phyloP scores from a whole-genome alignment of 2,329 filamentous ascomycete species.

The Phialemoniopsis sp. region DNA sequence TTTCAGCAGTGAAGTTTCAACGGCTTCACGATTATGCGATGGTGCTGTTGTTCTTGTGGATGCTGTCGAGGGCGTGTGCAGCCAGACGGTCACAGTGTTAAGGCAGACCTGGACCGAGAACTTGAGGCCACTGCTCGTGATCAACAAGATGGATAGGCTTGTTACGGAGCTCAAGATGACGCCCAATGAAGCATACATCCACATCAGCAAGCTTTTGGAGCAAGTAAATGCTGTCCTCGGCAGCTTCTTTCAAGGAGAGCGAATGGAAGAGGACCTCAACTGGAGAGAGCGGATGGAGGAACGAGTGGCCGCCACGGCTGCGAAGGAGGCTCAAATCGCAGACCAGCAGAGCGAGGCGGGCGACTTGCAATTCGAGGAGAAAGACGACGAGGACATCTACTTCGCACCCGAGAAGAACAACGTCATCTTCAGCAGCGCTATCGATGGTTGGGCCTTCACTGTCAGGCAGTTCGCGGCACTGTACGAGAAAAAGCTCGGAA shows the following conservation, averaged over 20 bases:
- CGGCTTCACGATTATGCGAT: constrained; percentile 89
- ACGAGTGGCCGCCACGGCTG: constrained; percentile 66
- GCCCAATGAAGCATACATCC: constrained; percentile 81
- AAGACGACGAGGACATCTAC: constrained; percentile 94
- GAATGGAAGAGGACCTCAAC: constrained; percentile 96
- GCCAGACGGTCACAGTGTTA: constrained; percentile 94
- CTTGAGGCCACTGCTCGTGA: constrained; percentile 87
- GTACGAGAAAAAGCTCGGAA: constrained; percentile 95
- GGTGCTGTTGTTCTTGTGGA: constrained; percentile 93
- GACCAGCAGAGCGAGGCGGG: constrained; percentile 48
- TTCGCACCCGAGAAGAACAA: constrained; percentile 98
- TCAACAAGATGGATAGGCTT: constrained; percentile 97
- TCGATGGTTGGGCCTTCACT: constrained; percentile 99
- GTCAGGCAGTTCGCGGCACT: constrained; percentile 88
- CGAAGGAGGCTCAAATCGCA: constrained; percentile 45
- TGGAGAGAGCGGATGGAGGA: constrained; percentile 95
- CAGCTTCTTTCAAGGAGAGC: constrained; percentile 95
- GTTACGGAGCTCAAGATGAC: constrained; percentile 94
- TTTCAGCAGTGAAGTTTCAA: constrained; percentile 97
- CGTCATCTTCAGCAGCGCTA: constrained; percentile 96
- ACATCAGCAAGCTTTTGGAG: constrained; percentile 84
- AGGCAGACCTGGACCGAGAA: constrained; percentile 95
- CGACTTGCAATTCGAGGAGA: constrained; percentile 75
- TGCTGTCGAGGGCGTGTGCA: constrained; percentile 96
- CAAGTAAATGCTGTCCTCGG: constrained; percentile 97